phyloP scores from a whole-genome alignment of 306 rosid species.

The Trichosanthes truncata region DNA sequence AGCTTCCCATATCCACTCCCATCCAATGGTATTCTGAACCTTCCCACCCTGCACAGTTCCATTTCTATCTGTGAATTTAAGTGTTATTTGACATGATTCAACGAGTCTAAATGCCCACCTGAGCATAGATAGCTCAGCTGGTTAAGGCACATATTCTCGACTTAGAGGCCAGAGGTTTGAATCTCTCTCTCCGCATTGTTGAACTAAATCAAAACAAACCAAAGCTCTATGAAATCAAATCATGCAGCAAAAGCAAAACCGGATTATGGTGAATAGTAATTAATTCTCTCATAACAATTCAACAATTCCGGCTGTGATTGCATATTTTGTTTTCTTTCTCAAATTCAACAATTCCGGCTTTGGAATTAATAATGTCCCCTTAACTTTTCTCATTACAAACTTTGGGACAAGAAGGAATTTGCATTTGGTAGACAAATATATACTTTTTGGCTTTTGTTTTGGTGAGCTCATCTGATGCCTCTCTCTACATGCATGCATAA shows the following conservation, averaged over 20 bases:
- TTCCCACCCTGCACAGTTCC: conserved; percentile 55
- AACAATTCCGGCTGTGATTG: not conserved
- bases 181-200: not conserved
- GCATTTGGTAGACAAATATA: not conserved
- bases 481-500: not conserved
- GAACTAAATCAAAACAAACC: not conserved
- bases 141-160: too few species aligned
- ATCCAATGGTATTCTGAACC: conserved; percentile 72
- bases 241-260: not conserved
- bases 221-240: not conserved
- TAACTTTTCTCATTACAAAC: not conserved
- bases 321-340: not conserved
- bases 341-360: conserved; percentile 5
- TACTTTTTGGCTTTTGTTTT: not conserved
- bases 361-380: not conserved
- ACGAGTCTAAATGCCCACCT: not conserved
- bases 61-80: not conserved
- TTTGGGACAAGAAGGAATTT: not conserved
- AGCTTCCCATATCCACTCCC: conserved; percentile 62
- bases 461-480: not conserved
- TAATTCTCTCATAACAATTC: not conserved
- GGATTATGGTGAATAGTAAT: not conserved
- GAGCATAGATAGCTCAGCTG: too few species aligned
- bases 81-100: not conserved
- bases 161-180: not conserved